phyloP scores from a whole-genome alignment of 2,329 filamentous ascomycete species.

The Raffaelea albimanens region DNA sequence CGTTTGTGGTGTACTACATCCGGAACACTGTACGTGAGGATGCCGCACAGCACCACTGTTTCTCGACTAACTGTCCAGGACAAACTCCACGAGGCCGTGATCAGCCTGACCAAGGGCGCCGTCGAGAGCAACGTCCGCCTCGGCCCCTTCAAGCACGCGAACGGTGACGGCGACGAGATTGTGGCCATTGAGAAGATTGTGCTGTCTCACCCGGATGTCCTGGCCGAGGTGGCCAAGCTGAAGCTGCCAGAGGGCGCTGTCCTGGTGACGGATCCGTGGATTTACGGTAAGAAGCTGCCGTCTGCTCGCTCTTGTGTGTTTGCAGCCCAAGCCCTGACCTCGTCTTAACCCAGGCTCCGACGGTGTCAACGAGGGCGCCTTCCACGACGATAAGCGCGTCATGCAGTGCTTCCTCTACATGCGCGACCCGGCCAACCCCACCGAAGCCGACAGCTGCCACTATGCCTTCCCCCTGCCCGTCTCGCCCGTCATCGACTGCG shows the following conservation, averaged over 20 bases:
- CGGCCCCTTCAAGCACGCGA: slow-evolving; percentile 47
- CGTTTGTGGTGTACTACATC: slow-evolving; percentile 50
- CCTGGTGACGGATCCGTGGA: slow-evolving; percentile 55
- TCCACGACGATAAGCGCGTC: slow-evolving; percentile 9
- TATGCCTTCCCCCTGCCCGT: slow-evolving; percentile 45
- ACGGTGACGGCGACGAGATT: slow-evolving; percentile 52
- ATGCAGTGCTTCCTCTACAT: slow-evolving; percentile 61
- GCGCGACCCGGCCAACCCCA: slow-evolving; percentile 48
- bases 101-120: slow-evolving; percentile 37
- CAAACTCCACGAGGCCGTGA: slow-evolving; percentile 52
- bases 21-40: slow-evolving; percentile 50
- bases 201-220: slow-evolving; percentile 44
- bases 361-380: slow-evolving; percentile 20
- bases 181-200: slow-evolving; percentile 45
- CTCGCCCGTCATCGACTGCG: slow-evolving; percentile 47
- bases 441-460: slow-evolving; percentile 53
- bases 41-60: too few species aligned
- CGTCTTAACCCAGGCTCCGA: slow-evolving; percentile 28
- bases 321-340: slow-evolving; percentile 22
- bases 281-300: slow-evolving; percentile 43
- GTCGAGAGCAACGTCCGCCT: slow-evolving; percentile 51
- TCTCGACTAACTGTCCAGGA: slow-evolving; percentile 34
- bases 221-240: slow-evolving; percentile 52
- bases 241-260: slow-evolving; percentile 49
- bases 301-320: neutral